phyloP scores from a whole-genome alignment of 1,284 basidiomycete genomes.

The Hypsizygus ulmarius region DNA sequence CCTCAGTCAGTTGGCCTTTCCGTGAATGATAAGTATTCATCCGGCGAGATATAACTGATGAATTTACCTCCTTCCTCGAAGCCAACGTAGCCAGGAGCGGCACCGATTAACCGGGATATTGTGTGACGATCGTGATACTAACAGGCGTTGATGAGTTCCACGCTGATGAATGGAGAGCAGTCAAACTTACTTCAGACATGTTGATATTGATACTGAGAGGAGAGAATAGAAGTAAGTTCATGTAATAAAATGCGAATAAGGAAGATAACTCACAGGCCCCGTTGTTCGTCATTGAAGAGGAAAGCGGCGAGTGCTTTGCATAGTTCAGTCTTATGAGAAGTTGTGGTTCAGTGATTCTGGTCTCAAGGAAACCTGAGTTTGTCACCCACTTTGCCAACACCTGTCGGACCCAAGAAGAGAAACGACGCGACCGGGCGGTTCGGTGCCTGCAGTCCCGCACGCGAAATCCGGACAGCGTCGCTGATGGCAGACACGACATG shows the following conservation, averaged over 20 bases:
- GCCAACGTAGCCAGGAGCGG: slow-evolving; percentile 91
- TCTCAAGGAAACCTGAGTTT: neutral
- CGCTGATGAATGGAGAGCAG: slow-evolving; percentile 7
- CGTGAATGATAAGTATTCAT: neutral
- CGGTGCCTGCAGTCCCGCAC: slow-evolving; percentile 85
- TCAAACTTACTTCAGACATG: slow-evolving; percentile 68
- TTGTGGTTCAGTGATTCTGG: neutral
- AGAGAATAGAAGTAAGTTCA: slow-evolving; percentile 1
- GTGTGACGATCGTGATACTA: slow-evolving; percentile 88
- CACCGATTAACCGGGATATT: slow-evolving; percentile 86
- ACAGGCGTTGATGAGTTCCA: neutral
- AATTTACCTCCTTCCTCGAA: slow-evolving; percentile 81
- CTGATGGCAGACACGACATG: slow-evolving; percentile 78
- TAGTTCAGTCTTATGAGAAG: slow-evolving; percentile 71
- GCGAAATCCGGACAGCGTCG: slow-evolving; percentile 87
- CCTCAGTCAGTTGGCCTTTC: slow-evolving; percentile 80
- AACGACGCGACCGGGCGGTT: slow-evolving; percentile 90
- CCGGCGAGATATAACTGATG: neutral
- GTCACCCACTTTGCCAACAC: slow-evolving; percentile 67
- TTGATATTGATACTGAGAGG: slow-evolving; percentile 76
- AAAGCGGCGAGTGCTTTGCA: slow-evolving; percentile 85
- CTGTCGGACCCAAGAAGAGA: slow-evolving; percentile 88
- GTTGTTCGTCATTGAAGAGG: slow-evolving; percentile 84
- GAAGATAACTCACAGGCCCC: slow-evolving; percentile 62
- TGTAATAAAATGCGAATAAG: neutral